Percentiles rank a stretch among this genome's conserved stretches.
These are phyloP conservation scores for Mycena latifolia DNA, from an alignment of 768 basidiomycete genomes.

Conservation along the genomic window DNA sequence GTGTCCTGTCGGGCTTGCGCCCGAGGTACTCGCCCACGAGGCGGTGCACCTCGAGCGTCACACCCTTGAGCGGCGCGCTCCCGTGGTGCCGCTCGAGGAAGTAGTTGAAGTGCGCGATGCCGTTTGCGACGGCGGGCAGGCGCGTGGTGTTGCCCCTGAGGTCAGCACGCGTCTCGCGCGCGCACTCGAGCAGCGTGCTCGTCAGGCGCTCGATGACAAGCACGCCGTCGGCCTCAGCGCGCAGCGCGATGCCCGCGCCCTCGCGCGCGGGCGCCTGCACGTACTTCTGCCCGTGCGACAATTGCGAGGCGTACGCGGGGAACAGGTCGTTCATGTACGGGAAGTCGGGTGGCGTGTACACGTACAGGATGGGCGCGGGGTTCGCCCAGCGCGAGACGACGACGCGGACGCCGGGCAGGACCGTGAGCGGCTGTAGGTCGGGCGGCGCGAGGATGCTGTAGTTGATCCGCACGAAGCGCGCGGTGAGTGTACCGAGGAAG, in stretches of 20 bases:
- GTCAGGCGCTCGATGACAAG: conserved; percentile 3
- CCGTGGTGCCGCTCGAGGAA: conserved; percentile 18
- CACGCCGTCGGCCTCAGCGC: background rate
- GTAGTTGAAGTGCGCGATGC: conserved; percentile 23
- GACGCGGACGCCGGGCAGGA: background rate
- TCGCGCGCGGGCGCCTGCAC: conserved; percentile 2
- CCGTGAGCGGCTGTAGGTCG: background rate
- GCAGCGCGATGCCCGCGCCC: background rate
- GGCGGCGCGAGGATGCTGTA: conserved; percentile 3
- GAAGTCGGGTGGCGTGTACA: conserved; percentile 7
- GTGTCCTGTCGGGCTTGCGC: conserved; percentile 2
- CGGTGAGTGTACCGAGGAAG: background rate
- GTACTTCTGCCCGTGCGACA: background rate
- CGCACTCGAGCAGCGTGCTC: background rate
- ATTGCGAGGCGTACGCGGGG: background rate
- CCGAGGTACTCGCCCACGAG: background rate
- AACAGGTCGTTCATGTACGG: conserved; percentile 2
- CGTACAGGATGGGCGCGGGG: conserved; percentile 11
- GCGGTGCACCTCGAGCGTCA: conserved; percentile 22
- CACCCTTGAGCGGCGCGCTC: background rate
- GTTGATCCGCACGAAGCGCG: conserved; percentile 4
- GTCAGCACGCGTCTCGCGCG: conserved; percentile 1
- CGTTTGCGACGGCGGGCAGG: conserved; percentile 7
- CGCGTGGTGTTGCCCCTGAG: background rate
- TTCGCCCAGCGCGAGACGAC: conserved; percentile 14